phyloP scores from a whole-genome alignment of 768 basidiomycete species.

The Serpula lacrymans region DNA sequence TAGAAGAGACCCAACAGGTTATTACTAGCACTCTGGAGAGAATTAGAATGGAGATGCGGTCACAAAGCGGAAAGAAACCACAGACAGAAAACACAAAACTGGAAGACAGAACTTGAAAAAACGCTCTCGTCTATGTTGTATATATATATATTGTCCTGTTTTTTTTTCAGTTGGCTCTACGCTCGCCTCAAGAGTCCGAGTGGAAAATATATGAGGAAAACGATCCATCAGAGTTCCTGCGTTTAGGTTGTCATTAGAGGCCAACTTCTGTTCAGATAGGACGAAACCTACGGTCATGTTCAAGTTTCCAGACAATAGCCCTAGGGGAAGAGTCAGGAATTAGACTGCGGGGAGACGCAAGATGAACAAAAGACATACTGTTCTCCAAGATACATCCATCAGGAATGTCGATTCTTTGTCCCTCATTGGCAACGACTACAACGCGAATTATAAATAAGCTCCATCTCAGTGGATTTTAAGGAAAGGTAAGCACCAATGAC shows the following conservation, averaged over 20 bases:
- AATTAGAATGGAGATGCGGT: no score
- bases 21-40: no score
- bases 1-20: no score
- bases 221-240: constrained; percentile 29
- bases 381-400: constrained; percentile 73
- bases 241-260: constrained; percentile 2
- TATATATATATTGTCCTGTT: no score
- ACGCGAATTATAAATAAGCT: constrained; percentile 1
- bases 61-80: no score
- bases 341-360: background rate
- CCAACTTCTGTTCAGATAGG: background rate
- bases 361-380: constrained; percentile 34
- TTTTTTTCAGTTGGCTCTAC: no score
- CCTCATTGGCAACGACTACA: constrained; percentile 69
- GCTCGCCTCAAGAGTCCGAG: no score
- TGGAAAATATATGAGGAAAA: no score
- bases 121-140: no score
- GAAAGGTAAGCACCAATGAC: constrained; percentile 39
- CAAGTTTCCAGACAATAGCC: constrained; percentile 71
- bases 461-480: no score
- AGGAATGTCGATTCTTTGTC: constrained; percentile 70
- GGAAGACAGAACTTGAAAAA: no score
- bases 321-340: constrained; percentile 20
- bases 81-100: no score
- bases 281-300: constrained; percentile 58